Evolutionary conservation across 345 rosid genomes (phyloP).

Genomic region (Syzygium aromaticum): DNA sequence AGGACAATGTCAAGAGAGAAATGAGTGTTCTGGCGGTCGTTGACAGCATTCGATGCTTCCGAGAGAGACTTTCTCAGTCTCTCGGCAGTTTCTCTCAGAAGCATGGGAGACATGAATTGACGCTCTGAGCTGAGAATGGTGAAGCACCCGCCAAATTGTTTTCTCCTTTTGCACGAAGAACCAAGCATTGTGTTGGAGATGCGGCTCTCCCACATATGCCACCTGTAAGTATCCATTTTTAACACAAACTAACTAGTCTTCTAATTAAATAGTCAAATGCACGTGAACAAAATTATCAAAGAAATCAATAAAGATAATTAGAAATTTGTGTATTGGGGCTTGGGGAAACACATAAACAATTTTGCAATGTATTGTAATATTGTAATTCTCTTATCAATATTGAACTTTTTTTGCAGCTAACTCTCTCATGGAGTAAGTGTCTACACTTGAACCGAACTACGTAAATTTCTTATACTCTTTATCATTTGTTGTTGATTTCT

Average conservation of each 20-base stretch:
- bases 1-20: not conserved
- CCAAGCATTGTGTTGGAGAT: not conserved
- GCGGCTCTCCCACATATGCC: not conserved
- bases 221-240: not conserved
- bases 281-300: not conserved
- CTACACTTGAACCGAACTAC: fast-evolving
- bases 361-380: not conserved
- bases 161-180: not conserved
- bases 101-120: not conserved
- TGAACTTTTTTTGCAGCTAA: not conserved
- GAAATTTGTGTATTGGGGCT: not conserved
- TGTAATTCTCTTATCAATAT: not conserved
- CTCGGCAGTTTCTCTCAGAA: not conserved
- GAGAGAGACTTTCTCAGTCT: not conserved
- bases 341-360: not conserved
- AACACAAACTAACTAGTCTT: not conserved
- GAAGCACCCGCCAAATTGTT: not conserved
- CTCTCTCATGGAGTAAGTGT: not conserved
- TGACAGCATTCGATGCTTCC: not conserved
- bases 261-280: not conserved
- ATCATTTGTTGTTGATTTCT: not conserved
- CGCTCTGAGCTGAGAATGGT: not conserved
- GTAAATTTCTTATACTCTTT: fast-evolving
- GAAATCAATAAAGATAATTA: not conserved
- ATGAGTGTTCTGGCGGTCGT: not conserved